These are phyloP conservation scores for Ophiocordyceps camponoti-leonardi DNA, from an alignment of 2,329 filamentous ascomycete genomes.

Conservation along the genomic window DNA sequence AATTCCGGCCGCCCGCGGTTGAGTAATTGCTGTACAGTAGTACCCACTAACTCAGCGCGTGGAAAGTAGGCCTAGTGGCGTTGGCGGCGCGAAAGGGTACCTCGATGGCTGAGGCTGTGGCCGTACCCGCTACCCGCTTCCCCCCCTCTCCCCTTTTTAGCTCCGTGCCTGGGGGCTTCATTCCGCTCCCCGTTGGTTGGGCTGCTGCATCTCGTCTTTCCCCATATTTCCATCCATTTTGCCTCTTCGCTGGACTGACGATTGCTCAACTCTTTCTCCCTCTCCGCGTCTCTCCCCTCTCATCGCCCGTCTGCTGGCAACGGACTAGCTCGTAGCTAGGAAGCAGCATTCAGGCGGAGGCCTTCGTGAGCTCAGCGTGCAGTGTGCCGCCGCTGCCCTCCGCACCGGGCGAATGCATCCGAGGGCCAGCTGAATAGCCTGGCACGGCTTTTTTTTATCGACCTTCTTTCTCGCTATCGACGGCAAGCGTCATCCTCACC, in stretches of 20 bases:
- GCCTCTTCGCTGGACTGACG: background rate
- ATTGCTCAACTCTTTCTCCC: background rate
- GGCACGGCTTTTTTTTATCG: background rate
- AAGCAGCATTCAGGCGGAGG: background rate
- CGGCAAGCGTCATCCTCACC: background rate
- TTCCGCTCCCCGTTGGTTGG: background rate
- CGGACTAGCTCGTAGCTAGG: too few relatives aligned
- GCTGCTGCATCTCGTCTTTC: background rate
- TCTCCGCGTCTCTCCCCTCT: background rate
- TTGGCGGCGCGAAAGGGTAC: background rate
- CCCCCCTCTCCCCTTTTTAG: background rate
- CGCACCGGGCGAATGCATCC: background rate
- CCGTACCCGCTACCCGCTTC: background rate
- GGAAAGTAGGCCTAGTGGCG: background rate
- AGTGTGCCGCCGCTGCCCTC: background rate
- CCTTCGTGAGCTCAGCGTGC: background rate
- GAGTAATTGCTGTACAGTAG: background rate
- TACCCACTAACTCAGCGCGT: background rate
- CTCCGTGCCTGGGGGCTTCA: background rate
- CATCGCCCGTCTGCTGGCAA: background rate
- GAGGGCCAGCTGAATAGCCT: constrained; percentile 1
- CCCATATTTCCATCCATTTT: background rate
- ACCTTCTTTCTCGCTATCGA: background rate
- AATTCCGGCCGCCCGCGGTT: background rate
- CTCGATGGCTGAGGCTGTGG: background rate